phyloP scores from a whole-genome alignment of 352 stramenopile genomes.

The Phytophthora cryptogea region DNA sequence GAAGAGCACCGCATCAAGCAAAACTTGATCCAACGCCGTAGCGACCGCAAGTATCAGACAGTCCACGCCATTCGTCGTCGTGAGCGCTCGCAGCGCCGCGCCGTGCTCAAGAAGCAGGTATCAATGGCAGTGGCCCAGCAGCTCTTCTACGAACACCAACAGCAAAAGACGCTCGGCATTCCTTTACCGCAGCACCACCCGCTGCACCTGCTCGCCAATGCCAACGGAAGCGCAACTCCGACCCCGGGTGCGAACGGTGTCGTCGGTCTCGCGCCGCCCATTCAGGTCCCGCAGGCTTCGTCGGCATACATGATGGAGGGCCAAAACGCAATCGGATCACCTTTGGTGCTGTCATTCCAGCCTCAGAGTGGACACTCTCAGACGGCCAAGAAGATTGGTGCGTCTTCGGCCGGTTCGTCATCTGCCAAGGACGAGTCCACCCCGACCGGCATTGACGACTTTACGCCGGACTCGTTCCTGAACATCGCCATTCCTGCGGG shows the following conservation, averaged over 20 bases:
- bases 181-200: conserved; percentile 39
- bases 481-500: conserved; percentile 29
- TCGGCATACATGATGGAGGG: conserved; percentile 11
- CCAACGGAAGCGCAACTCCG: background rate
- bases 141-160: conserved; percentile 81
- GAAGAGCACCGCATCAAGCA: conserved; percentile 87
- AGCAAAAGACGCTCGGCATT: conserved; percentile 69
- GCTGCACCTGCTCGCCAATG: conserved; percentile 30
- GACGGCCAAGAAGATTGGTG: background rate
- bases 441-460: conserved; percentile 67
- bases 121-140: conserved; percentile 80
- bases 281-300: conserved; percentile 42
- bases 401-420: background rate
- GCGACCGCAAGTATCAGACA: conserved; percentile 87
- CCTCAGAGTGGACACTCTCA: background rate
- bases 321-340: conserved; percentile 13
- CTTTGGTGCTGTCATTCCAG: conserved; percentile 28
- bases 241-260: conserved; percentile 1
- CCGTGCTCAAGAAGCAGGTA: conserved; percentile 82
- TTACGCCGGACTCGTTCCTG: conserved; percentile 59
- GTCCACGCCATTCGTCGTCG: conserved; percentile 78
- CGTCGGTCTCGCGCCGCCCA: conserved; percentile 41
- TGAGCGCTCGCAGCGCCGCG: conserved; percentile 76
- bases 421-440: conserved; percentile 34
- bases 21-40: conserved; percentile 85